Evolutionary conservation across 176 grass and related monocot genomes (phyloP).

Genomic region (Bothriochloa decipiens): DNA sequence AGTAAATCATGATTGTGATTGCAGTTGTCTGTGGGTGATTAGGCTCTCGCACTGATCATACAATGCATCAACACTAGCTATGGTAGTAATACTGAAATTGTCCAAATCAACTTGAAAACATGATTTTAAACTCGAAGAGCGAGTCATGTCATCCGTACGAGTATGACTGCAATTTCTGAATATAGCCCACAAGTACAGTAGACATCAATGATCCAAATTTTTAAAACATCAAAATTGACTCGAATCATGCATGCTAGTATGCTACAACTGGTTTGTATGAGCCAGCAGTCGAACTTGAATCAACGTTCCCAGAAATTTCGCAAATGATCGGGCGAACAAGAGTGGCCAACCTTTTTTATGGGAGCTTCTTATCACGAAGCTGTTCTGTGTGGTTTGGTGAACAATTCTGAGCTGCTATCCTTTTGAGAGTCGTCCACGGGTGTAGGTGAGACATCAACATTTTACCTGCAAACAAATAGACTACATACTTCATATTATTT

Average conservation of each 20-base stretch:
- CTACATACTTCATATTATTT: background rate
- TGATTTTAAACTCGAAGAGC: no score
- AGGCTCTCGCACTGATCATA: no score
- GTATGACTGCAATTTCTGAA: no score
- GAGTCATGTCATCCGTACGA: no score
- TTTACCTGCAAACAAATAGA: constrained; percentile 29
- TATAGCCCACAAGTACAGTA: no score
- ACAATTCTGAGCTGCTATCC: constrained; percentile 27
- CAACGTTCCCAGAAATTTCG: background rate
- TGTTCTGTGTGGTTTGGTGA: constrained; percentile 35
- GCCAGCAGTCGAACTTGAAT: background rate
- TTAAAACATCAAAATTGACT: no score
- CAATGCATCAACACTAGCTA: no score
- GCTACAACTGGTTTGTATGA: background rate
- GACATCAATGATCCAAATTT: no score
- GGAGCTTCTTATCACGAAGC: background rate
- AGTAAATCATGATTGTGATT: constrained; percentile 37
- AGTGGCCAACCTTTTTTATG: background rate
- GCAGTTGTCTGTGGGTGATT: no score
- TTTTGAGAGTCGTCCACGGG: constrained; percentile 16
- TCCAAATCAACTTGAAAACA: background rate
- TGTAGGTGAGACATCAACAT: constrained; percentile 52
- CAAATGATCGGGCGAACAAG: background rate
- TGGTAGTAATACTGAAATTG: no score
- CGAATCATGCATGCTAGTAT: background rate